Evolutionary conservation across 1,139 yeast genomes (phyloP), one percentile per base, ranked within the genome.

Genomic region (Suhomyces anneliseae): DNA sequence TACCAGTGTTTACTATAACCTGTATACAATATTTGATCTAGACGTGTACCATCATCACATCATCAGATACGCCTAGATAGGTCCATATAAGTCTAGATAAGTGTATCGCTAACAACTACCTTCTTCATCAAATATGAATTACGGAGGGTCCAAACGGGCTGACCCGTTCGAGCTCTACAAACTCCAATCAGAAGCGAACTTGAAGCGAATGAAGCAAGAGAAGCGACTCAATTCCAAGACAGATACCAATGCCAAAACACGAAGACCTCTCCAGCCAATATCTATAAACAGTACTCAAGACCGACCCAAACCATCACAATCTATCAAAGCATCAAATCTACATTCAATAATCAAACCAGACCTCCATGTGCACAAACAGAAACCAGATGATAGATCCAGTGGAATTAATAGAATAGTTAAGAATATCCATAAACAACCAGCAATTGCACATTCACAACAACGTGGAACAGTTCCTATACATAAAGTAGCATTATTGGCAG

Each of bases 161-260:
- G 65, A 62, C 45, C 54, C 64, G 7, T 59, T 62, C 46, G 60
- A 60, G 41, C 41, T 51, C 27, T 53, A 52, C 38, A 48, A 46
- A 38, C 42, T 44, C 8, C 57, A 57, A 36, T 39, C 53, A 8
- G 56, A 54, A 36, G 55, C 54, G 8, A 57, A 53, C 41, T n/a
- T 56, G 12, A 51, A 55, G 37, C 53, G 57, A 9, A 54, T 57
- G 64, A 52, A 49, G 36, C 36, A 24, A 41, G 57, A 56, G 37
- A 49, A 47, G 26, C 42, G 56, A n/a, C 40, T 50, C 31, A 51
- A 48, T 26, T 35, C n/a, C n/a, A 9, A 29, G 11, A 4, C 9
- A 9, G 32, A 29, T 5, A 9, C 4, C 32, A 19, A 19, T 7
- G 1, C 8, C 24, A 10, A 27, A 24, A 9, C 24, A 34, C 47